Evolutionary conservation across 345 rosid genomes (phyloP).

Genomic region (Rhizophora apiculata): DNA sequence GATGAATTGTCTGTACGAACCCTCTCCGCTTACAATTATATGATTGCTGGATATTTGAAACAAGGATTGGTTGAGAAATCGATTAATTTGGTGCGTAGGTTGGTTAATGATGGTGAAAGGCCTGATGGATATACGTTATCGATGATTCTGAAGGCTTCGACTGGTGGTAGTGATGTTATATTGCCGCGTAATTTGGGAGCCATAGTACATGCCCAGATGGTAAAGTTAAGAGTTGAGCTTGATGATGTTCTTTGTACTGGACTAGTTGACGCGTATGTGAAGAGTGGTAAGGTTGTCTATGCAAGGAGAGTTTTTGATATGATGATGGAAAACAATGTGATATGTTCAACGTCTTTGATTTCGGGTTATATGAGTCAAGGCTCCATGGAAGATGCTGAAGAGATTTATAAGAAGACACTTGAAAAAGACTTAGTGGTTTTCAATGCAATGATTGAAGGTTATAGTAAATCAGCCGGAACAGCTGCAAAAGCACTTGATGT

Average conservation of each 20-base stretch:
- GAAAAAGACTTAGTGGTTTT: constrained; percentile 76
- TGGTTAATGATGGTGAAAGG: constrained; percentile 52
- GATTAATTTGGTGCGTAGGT: constrained; percentile 39
- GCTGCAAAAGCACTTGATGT: constrained; percentile 50
- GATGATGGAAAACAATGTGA: constrained; percentile 57
- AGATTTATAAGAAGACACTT: constrained; percentile 43
- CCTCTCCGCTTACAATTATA: constrained; percentile 71
- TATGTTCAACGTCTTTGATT: constrained; percentile 88
- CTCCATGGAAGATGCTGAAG: constrained; percentile 53
- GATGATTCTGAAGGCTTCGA: constrained; percentile 80
- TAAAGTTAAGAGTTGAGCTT: constrained; percentile 47
- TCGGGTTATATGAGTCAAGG: constrained; percentile 82
- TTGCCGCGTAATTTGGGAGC: constrained; percentile 42
- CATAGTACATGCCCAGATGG: constrained; percentile 53
- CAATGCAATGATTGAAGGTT: constrained; percentile 95
- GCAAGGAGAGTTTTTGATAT: constrained; percentile 73
- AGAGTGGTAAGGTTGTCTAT: constrained; percentile 48
- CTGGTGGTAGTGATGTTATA: constrained; percentile 22
- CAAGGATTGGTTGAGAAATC: constrained; percentile 41
- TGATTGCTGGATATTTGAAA: constrained; percentile 21
- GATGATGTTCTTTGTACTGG: constrained; percentile 81
- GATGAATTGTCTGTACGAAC: constrained; percentile 67
- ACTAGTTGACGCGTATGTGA: constrained; percentile 74
- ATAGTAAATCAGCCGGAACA: constrained; percentile 56
- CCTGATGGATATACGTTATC: constrained; percentile 77